Conservation (phyloP, 2,329 filamentous ascomycete species). For the Intubia oerlemansii region DNA sequence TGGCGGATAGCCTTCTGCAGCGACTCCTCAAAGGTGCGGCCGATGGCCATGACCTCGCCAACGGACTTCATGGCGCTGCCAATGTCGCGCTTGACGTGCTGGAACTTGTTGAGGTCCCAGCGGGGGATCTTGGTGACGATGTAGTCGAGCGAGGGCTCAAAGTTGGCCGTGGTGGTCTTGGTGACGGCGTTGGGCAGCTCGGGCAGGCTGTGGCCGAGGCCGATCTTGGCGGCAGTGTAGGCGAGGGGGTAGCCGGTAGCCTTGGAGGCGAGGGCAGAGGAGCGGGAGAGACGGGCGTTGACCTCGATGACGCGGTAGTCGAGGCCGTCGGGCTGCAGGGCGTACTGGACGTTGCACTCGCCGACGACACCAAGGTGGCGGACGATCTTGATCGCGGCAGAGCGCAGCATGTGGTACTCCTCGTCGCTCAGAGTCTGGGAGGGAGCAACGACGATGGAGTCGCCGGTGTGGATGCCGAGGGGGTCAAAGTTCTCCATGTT, state of each 20-base stretch:
- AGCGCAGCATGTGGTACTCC: slow-evolving; percentile 98
- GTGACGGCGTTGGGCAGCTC: slow-evolving; percentile 96
- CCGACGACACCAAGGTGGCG: slow-evolving; percentile 91
- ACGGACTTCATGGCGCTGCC: slow-evolving; percentile 98
- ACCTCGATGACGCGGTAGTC: slow-evolving; percentile 99
- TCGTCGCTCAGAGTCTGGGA: slow-evolving; percentile 94
- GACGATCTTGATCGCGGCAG: slow-evolving; percentile 94
- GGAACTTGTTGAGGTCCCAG: slow-evolving; percentile 98
- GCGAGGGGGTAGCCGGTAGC: slow-evolving; percentile 93
- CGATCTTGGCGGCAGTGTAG: slow-evolving; percentile 96
- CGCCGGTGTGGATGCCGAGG: slow-evolving; percentile 90
- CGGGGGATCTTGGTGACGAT: slow-evolving; percentile 97
- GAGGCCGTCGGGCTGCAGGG: slow-evolving; percentile 83
- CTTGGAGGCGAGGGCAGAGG: slow-evolving; percentile 91
- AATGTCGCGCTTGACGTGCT: slow-evolving; percentile 94
- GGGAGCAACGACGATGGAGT: slow-evolving; percentile 94
- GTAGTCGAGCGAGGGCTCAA: slow-evolving; percentile 92
- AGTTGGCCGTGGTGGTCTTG: slow-evolving; percentile 96
- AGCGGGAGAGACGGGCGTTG: slow-evolving; percentile 94
- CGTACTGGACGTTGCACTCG: slow-evolving; percentile 98
- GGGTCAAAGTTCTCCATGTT: slow-evolving; percentile 99
- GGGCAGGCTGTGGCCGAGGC: slow-evolving; percentile 81
- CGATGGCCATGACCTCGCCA: slow-evolving; percentile 98
- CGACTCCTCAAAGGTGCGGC: slow-evolving; percentile 93
- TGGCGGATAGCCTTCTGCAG: slow-evolving; percentile 98